Conservation (phyloP, 1,284 basidiomycete genomes). For the Pholiota adiposa region DNA sequence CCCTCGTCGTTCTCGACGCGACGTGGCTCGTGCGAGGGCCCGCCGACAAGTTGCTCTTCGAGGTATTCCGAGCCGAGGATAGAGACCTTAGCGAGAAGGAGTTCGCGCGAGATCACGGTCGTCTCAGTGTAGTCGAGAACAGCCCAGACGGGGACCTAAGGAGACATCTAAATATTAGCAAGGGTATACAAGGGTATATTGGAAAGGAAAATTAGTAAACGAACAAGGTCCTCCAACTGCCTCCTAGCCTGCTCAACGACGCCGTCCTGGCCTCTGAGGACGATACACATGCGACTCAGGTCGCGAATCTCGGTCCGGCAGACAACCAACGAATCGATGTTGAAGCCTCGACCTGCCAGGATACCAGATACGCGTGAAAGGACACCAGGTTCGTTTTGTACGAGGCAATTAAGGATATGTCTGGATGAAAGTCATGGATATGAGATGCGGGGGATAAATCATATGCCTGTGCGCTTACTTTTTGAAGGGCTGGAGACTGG, state of each 20-base stretch:
- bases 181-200: no score
- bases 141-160: slow-evolving; percentile 94
- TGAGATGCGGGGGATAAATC: slow-evolving; percentile 4
- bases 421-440: slow-evolving; percentile 42
- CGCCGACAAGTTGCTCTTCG: slow-evolving; percentile 84
- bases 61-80: slow-evolving; percentile 98
- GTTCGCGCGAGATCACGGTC: slow-evolving; percentile 84
- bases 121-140: slow-evolving; percentile 96
- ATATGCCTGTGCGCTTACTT: slow-evolving; percentile 56
- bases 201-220: slow-evolving; percentile 32
- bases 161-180: slow-evolving; percentile 7
- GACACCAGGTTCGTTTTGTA: slow-evolving; percentile 99
- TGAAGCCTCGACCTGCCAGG: slow-evolving; percentile 96
- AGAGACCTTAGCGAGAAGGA: slow-evolving; percentile 91
- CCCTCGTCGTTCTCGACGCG: slow-evolving; percentile 31
- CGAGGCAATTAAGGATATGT: slow-evolving; percentile 97
- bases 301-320: slow-evolving; percentile 98
- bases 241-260: slow-evolving; percentile 96
- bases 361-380: slow-evolving; percentile 98
- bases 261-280: slow-evolving; percentile 95
- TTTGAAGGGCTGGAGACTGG: slow-evolving; percentile 92
- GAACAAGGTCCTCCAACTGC: slow-evolving; percentile 91
- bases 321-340: slow-evolving; percentile 98
- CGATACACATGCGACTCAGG: slow-evolving; percentile 98
- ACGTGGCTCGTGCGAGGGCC: slow-evolving; percentile 79